These are phyloP conservation scores for Adansonia gregorii DNA, from an alignment of 441 rosid genomes.

Conservation along the genomic window DNA sequence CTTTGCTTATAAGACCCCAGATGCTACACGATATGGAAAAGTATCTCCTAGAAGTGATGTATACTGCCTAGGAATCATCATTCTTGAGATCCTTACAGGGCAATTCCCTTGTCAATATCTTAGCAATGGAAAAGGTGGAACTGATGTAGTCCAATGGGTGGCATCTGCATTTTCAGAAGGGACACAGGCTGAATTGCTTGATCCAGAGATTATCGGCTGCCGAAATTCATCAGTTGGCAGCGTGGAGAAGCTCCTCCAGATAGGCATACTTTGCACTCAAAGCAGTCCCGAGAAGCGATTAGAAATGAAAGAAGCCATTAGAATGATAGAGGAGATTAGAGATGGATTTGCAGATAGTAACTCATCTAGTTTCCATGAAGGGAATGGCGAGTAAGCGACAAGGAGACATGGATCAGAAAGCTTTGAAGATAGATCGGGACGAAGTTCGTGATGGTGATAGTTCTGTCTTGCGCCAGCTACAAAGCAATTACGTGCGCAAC, in stretches of 20 bases:
- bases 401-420: conserved; percentile 20
- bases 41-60: conserved; percentile 70
- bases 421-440: not conserved
- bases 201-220: conserved; percentile 57
- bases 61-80: conserved; percentile 67
- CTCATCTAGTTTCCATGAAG: conserved; percentile 3
- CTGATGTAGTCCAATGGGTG: conserved; percentile 57
- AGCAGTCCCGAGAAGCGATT: conserved; percentile 48
- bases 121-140: conserved; percentile 53
- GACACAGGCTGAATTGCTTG: conserved; percentile 52
- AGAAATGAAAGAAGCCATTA: conserved; percentile 52
- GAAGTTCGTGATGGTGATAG: not conserved
- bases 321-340: conserved; percentile 42
- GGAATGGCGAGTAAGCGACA: not conserved
- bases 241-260: conserved; percentile 52
- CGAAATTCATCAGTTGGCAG: conserved; percentile 31
- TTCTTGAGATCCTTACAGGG: conserved; percentile 75
- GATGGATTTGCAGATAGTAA: conserved; percentile 33
- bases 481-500: too few relatives aligned
- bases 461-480: conserved; percentile 14
- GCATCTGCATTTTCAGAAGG: conserved; percentile 46
- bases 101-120: conserved; percentile 61
- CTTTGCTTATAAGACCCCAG: conserved; percentile 65
- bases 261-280: conserved; percentile 60
- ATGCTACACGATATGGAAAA: conserved; percentile 37